Base-by-base conservation (phyloP, 2,329 filamentous ascomycete genomes). In the Sarocladiaceae sp. region DNA sequence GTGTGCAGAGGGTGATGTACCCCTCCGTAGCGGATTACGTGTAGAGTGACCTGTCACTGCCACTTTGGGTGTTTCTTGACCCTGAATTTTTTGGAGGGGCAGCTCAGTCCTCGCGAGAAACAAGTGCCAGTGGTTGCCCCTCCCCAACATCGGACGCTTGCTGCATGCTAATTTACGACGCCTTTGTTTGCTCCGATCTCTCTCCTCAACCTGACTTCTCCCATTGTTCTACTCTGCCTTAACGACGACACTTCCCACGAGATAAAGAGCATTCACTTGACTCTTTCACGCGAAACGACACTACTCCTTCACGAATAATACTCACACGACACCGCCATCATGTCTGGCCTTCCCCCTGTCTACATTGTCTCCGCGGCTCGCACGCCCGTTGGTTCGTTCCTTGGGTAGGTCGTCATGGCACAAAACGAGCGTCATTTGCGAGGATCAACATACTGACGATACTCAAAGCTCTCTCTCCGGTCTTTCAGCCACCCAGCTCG, bases 341-440 rank as follows among this genome's bases (percentile, higher is more conserved):
- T 95, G 89, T 80, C 90, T 67, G 83, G 82, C 61, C 82, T 92
- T 58, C 87, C 90, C 59, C 81, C 91, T 54, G 93, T 99, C 60
- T 99, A 99, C 77, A 97, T 99, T 66, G 91, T 97, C 66, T 94
- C 94, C 54, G 87, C 86, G 58, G 89, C 84, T 65, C 84, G 92
- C 73, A 99, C 94, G 59, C 94, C 94, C 51, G 80, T 96, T 59
- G 94, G 94, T 64, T 92, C 89, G 59, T 99, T 99, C 75, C 83
- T 96, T 65, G 94, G 94, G 90, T 96, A 73, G 56, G 69, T 53
- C n/a, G n/a, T 29, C 44, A 28, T 11, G n/a, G 4, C 42, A 28
- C 8, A 5, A 8, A 8, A n/a, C 18, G 12, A 39, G 18, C 12
- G 8, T 37, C 47, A 12, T 36, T 42, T 51, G 42, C 12, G 3